Evolutionary conservation across 2,329 filamentous ascomycete genomes (phyloP).

Genomic region (Botrytis deweyae): DNA sequence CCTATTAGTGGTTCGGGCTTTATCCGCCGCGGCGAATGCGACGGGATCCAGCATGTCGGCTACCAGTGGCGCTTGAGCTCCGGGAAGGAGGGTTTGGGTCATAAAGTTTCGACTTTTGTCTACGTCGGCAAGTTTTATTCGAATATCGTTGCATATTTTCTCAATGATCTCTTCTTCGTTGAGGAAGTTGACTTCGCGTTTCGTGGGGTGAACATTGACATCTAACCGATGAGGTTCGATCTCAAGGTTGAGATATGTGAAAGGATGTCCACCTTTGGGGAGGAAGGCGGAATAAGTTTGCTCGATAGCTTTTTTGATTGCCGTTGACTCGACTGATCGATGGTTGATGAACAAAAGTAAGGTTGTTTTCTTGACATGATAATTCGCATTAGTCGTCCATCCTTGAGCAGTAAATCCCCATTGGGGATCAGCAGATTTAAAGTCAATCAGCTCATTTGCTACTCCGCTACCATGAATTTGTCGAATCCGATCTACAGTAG

Average conservation of each 20-base stretch:
- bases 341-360: constrained; percentile 96
- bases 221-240: constrained; percentile 92
- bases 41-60: constrained; percentile 28
- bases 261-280: constrained; percentile 92
- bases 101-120: constrained; percentile 93
- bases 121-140: constrained; percentile 75
- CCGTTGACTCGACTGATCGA: constrained; percentile 83
- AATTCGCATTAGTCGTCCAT: constrained; percentile 89
- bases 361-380: constrained; percentile 85
- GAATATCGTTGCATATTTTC: constrained; percentile 76
- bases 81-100: constrained; percentile 85
- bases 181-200: constrained; percentile 93
- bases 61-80: constrained; percentile 48
- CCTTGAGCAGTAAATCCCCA: constrained; percentile 84
- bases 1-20: constrained; percentile 52
- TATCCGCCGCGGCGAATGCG: constrained; percentile 25
- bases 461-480: constrained; percentile 83
- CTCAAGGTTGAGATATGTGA: constrained; percentile 86
- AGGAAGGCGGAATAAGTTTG: constrained; percentile 85
- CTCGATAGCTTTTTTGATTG: constrained; percentile 86
- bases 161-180: constrained; percentile 97
- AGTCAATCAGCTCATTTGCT: constrained; percentile 83
- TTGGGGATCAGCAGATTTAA: constrained; percentile 68
- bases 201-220: constrained; percentile 97
- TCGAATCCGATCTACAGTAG: constrained; percentile 77